These are phyloP conservation scores for Phyllosticta paracitricarpa DNA, from an alignment of 2,329 filamentous ascomycete genomes.

Conservation along the genomic window DNA sequence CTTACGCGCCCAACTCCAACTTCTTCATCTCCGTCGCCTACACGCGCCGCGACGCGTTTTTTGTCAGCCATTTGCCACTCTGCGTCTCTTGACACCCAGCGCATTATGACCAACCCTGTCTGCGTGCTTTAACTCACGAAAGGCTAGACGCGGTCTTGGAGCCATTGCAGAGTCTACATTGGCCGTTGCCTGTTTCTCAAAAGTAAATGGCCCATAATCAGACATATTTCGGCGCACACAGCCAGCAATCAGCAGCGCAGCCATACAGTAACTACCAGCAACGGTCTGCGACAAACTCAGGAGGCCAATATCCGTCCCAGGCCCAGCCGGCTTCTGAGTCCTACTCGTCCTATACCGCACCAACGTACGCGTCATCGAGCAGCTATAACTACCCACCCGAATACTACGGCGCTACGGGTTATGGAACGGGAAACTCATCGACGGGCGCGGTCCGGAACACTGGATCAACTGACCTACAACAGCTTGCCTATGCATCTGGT, in stretches of 20 bases:
- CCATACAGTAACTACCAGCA: not conserved
- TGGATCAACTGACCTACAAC: constrained; percentile 2
- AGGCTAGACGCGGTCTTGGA: not conserved
- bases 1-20: too few relatives aligned
- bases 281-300: not conserved
- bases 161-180: not conserved
- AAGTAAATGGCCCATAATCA: constrained; percentile 2
- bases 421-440: not conserved
- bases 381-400: not conserved
- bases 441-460: not conserved
- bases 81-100: not conserved
- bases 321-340: not conserved
- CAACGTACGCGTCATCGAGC: not conserved
- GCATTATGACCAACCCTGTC: not conserved
- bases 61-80: too few relatives aligned
- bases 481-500: constrained; percentile 7
- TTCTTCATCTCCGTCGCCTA: not conserved
- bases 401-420: constrained; percentile 7
- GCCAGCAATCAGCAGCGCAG: not conserved
- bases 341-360: not conserved
- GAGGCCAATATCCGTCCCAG: not conserved
- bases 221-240: not conserved
- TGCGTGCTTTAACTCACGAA: not conserved
- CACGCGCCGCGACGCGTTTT: not conserved
- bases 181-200: not conserved